Evolutionary conservation across 306 rosid genomes (phyloP), one percentile per base, ranked within the genome.

Genomic region (Vachellia collinsii): DNA sequence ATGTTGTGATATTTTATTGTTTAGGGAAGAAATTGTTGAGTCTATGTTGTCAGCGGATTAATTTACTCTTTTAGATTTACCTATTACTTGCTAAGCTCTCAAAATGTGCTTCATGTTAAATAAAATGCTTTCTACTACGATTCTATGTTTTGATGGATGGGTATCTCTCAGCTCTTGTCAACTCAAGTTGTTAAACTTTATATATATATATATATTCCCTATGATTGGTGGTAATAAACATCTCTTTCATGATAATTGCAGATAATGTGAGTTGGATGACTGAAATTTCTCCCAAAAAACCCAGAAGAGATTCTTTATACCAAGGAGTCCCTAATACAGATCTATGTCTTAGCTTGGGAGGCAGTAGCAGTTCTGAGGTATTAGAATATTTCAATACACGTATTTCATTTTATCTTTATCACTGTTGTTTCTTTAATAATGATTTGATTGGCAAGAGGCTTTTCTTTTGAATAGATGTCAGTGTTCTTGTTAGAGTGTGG

Each of bases 351-450:
- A 94, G 89, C 82, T 81, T 94, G 88, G 98, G 90, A 80, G 81
- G 89, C 82, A 77, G 85, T 86, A 81, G 86, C 89, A 85, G 83
- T 80, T 75, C 89, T 83, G 69, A 3, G 97, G 98, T 92, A 94
- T 86, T 69, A 37, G 22, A 61, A 39, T 70, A 44, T 42, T 39
- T 67, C 74, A 3, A 16, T 76, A 61, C 47, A 50, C 77, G 54
- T 63, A 3, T 22, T 65, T 58, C 50, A 34, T 44, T 9, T 16
- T 75, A 7, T 20, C 68, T 29, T 64, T 72, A 3, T 39, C 29
- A 1, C 43, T 42, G 17, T 10, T 65, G 53, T 47, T 47, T 47
- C 7, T 50, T 50, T 50, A 50, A 3, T 50, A 50, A 4, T 50
- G n/a, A n/a, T 50, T 50, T 14, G 56, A 50, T 14, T 50, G 56